Conservation (phyloP, 1,139 yeast genomes). For the Debaryomycetaceae sp. region DNA sequence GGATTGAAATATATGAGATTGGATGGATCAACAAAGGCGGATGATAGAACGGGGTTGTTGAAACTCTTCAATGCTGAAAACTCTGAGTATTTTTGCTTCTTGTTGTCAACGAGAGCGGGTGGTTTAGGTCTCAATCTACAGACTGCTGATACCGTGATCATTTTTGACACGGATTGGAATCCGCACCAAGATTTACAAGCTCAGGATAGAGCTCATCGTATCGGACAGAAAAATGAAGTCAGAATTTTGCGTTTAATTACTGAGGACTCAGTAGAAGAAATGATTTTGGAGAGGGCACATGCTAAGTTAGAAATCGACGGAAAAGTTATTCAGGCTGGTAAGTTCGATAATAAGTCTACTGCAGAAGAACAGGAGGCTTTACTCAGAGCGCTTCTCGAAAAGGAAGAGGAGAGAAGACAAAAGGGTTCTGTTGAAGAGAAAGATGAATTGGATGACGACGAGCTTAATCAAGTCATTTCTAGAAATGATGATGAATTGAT, state of each 20-base stretch:
- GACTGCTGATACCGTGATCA: constrained; percentile 85
- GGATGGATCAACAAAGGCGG: constrained; percentile 82
- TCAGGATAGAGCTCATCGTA: constrained; percentile 87
- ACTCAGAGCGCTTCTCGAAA: constrained; percentile 64
- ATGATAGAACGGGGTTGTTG: constrained; percentile 70
- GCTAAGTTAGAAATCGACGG: constrained; percentile 84
- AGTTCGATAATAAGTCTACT: constrained; percentile 77
- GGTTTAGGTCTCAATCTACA: constrained; percentile 83
- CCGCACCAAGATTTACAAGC: constrained; percentile 93
- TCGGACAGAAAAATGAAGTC: constrained; percentile 86
- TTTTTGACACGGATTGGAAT: constrained; percentile 88
- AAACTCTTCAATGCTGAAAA: constrained; percentile 68
- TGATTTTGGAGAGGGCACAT: constrained; percentile 77
- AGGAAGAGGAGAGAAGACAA: constrained; percentile 59
- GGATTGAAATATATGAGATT: constrained; percentile 69
- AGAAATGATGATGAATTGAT: constrained; percentile 60
- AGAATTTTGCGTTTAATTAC: constrained; percentile 77
- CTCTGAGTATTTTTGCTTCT: constrained; percentile 73
- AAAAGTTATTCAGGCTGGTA: constrained; percentile 86
- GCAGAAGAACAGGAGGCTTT: constrained; percentile 81
- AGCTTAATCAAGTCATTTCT: constrained; percentile 68
- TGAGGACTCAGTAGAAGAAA: constrained; percentile 79
- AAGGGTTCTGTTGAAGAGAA: constrained; percentile 32
- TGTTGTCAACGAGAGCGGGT: constrained; percentile 85
- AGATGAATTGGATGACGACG: constrained; percentile 65